Evolutionary conservation across 148 eudicot species (phyloP).

Genomic region (Camellia granthamiana): DNA sequence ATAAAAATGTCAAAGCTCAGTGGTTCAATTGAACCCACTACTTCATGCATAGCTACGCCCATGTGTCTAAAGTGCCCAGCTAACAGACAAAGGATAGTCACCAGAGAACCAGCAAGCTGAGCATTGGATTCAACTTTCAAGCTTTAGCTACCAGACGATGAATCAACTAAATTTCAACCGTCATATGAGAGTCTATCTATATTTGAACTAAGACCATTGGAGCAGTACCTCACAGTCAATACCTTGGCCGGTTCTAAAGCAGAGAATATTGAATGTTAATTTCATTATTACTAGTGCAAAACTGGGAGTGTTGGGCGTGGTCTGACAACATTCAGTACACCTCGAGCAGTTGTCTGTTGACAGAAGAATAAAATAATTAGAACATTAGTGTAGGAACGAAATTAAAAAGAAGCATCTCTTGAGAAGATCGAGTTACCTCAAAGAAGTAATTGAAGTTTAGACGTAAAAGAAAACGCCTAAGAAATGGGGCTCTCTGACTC

Average conservation of each 20-base stretch:
- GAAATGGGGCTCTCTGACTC: conserved; percentile 96
- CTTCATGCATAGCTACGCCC: no score
- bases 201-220: background rate
- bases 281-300: conserved; percentile 29
- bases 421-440: conserved; percentile 55
- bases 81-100: conserved; percentile 4
- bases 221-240: conserved; percentile 5
- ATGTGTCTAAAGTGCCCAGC: background rate
- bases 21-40: no score
- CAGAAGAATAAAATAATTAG: background rate
- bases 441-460: conserved; percentile 91
- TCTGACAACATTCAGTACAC: conserved; percentile 74
- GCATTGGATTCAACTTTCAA: background rate
- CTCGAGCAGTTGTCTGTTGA: conserved; percentile 80
- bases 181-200: background rate
- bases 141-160: conserved; percentile 11
- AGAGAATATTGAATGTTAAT: conserved; percentile 6
- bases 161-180: conserved; percentile 9
- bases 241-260: background rate
- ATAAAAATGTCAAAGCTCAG: no score
- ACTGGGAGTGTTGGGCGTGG: conserved; percentile 67
- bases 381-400: background rate
- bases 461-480: conserved; percentile 94
- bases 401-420: background rate
- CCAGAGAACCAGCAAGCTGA: background rate